phyloP scores from a whole-genome alignment of 805 yeast species.

The Candida nonsorbophila region DNA sequence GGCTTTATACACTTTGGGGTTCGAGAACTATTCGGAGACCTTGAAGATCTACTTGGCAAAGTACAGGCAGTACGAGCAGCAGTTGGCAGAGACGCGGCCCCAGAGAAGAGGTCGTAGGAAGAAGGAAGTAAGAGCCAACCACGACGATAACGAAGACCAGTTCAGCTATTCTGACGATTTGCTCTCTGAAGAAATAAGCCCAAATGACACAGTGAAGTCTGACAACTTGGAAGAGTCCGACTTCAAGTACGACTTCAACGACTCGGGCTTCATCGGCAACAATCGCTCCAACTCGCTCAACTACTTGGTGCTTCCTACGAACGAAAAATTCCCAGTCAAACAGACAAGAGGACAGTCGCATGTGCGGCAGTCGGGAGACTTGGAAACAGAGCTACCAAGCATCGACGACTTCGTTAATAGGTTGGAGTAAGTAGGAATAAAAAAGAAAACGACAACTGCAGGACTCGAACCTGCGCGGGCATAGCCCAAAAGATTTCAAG shows the following conservation, averaged over 20 bases:
- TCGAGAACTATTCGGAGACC: constrained; percentile 76
- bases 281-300: constrained; percentile 6
- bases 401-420: constrained; percentile 10
- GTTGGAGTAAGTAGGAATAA: constrained; percentile 4
- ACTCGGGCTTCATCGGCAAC: constrained; percentile 4
- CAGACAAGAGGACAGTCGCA: constrained; percentile 6
- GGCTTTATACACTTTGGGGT: constrained; percentile 65
- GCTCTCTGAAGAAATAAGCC: constrained; percentile 11
- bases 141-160: constrained; percentile 1
- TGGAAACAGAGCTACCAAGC: constrained; percentile 5
- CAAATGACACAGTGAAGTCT: constrained; percentile 5
- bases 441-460: constrained; percentile 39
- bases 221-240: constrained; percentile 1
- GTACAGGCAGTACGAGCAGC: constrained; percentile 14
- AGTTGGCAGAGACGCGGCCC: constrained; percentile 10
- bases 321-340: constrained; percentile 1
- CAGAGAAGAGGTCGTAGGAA: constrained; percentile 5
- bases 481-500: constrained; percentile 45
- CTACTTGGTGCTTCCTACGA: constrained; percentile 4
- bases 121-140: constrained; percentile 1
- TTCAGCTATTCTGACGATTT: constrained; percentile 8
- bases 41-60: constrained; percentile 55
- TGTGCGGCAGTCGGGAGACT: constrained; percentile 1
- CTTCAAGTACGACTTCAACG: constrained; percentile 6
- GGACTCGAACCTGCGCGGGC: constrained; percentile 50